Percentiles rank a stretch among this genome's conserved stretches.
phyloP scores from a whole-genome alignment of 352 stramenopile genomes.

The Pythium rishiriense region DNA sequence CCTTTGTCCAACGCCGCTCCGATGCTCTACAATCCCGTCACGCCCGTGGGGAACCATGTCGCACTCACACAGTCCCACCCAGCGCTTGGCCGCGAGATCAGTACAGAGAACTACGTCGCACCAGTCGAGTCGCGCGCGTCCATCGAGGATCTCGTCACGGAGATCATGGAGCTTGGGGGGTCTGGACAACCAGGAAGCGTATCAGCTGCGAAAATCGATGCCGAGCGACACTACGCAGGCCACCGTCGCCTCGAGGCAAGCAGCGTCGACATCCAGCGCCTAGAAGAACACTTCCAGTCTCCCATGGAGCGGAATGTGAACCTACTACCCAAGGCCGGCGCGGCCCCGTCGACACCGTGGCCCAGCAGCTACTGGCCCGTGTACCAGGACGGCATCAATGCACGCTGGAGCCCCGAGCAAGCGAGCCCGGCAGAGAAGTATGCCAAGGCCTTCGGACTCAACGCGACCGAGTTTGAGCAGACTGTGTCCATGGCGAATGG shows the following conservation, averaged over 20 bases:
- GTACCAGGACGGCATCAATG: not conserved
- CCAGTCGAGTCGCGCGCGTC: slow-evolving; percentile 6
- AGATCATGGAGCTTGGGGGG: slow-evolving; percentile 12
- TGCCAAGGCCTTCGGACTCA: not conserved
- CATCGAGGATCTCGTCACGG: slow-evolving; percentile 16
- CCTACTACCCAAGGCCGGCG: slow-evolving; percentile 3
- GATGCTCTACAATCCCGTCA: slow-evolving; percentile 18
- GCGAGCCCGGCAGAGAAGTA: not conserved
- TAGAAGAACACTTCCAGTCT: slow-evolving; percentile 16
- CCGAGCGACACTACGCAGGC: not conserved
- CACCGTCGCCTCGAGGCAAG: slow-evolving; percentile 5
- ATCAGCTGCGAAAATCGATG: not conserved
- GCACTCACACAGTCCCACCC: slow-evolving; percentile 9
- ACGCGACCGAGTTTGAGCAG: not conserved
- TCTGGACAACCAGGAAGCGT: not conserved
- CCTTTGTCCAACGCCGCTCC: not conserved
- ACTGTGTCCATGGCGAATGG: not conserved
- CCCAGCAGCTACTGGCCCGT: not conserved
- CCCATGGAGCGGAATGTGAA: slow-evolving; percentile 19
- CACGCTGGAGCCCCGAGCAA: not conserved
- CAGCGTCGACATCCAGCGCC: slow-evolving; percentile 13
- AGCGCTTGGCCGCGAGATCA: slow-evolving; percentile 11
- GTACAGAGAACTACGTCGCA: not conserved
- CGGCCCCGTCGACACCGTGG: not conserved
- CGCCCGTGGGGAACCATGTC: slow-evolving; percentile 8